phyloP scores from a whole-genome alignment of 345 rosid species.

The Moringa oleifera region DNA sequence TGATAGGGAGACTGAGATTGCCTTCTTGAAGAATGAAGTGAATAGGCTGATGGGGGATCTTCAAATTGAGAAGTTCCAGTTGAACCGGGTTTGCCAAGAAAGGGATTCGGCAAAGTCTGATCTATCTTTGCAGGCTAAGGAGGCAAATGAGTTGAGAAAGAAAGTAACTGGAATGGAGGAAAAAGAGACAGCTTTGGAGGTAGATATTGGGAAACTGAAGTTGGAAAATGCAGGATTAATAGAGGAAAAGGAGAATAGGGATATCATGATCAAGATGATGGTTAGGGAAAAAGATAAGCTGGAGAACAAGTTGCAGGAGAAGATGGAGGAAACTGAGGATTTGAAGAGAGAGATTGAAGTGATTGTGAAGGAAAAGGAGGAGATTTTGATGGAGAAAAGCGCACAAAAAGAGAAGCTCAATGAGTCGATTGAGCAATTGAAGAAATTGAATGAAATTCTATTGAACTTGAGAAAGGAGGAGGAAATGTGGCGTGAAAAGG shows the following conservation, averaged over 20 bases:
- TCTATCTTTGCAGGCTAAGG: slow-evolving; percentile 25
- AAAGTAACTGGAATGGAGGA: slow-evolving; percentile 35
- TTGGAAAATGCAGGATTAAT: slow-evolving; percentile 24
- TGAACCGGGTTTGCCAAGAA: slow-evolving; percentile 31
- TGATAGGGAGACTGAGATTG: slow-evolving; percentile 34
- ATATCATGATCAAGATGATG: slow-evolving; percentile 18
- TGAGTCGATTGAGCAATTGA: slow-evolving; percentile 34
- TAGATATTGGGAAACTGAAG: slow-evolving; percentile 28
- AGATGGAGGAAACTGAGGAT: slow-evolving; percentile 20
- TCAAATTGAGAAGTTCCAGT: slow-evolving; percentile 29
- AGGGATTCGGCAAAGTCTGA: slow-evolving; percentile 35
- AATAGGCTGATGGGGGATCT: slow-evolving; percentile 21
- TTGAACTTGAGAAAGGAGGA: slow-evolving; percentile 36
- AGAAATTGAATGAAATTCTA: slow-evolving; percentile 21
- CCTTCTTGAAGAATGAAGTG: slow-evolving; percentile 28
- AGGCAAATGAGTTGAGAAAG: slow-evolving; percentile 27
- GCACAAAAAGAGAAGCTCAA: slow-evolving; percentile 22
- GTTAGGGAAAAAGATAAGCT: slow-evolving; percentile 27
- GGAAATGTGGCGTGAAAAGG: slow-evolving; percentile 22
- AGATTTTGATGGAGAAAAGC: slow-evolving; percentile 29
- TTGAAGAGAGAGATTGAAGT: slow-evolving; percentile 30
- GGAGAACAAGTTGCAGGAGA: slow-evolving; percentile 28
- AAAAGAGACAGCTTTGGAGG: slow-evolving; percentile 24
- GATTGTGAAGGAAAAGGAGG: slow-evolving; percentile 33
- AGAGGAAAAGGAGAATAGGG: slow-evolving; percentile 29